Percentiles rank a stretch among this genome's conserved stretches.
Evolutionary conservation across 2,329 filamentous ascomycete species (phyloP).

Genomic region (Colletotrichum truncatum): DNA sequence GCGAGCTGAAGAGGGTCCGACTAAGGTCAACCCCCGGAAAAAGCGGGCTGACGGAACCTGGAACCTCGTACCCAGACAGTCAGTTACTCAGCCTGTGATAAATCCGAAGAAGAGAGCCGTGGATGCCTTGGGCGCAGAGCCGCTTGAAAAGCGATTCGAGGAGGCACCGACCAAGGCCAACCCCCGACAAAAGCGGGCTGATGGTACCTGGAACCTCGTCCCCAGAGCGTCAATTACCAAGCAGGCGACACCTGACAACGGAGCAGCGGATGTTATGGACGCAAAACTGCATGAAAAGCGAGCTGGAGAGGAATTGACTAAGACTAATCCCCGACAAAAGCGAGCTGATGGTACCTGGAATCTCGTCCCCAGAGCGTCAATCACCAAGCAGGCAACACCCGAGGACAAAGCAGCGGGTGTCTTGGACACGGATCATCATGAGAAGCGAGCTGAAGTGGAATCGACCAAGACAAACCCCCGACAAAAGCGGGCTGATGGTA

Average conservation of each 20-base stretch:
- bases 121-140: no score
- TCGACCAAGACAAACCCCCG: neutral
- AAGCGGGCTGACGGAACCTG: neutral
- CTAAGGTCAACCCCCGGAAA: neutral
- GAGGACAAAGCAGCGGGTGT: no score
- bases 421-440: no score
- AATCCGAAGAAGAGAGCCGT: neutral
- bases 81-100: no score
- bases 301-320: neutral
- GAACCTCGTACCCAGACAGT: neutral
- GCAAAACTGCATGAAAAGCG: no score
- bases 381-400: no score
- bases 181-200: neutral
- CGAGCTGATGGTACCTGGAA: neutral
- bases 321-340: neutral
- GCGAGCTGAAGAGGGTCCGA: neutral
- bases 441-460: neutral
- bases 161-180: neutral
- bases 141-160: neutral
- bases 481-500: neutral
- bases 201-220: neutral
- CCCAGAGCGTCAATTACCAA: neutral
- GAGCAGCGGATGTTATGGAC: no score
- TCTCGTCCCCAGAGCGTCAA: neutral
- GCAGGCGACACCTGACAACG: no score